These are phyloP conservation scores for Pholiota microspora DNA, from an alignment of 768 basidiomycete genomes.

Conservation along the genomic window DNA sequence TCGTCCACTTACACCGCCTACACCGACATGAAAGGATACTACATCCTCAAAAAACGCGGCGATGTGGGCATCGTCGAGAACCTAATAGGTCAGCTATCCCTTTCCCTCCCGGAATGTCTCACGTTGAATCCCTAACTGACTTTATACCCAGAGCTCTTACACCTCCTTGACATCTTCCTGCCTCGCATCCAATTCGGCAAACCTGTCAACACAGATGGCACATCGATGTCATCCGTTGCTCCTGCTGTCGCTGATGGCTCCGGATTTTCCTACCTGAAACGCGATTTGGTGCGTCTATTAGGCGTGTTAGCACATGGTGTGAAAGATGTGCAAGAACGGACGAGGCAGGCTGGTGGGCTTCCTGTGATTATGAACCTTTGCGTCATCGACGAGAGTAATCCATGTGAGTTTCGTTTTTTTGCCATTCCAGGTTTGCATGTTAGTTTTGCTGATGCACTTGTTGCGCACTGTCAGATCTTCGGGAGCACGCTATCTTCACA, in stretches of 20 bases:
- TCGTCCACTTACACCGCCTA: constrained; percentile 16
- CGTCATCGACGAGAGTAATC: constrained; percentile 87
- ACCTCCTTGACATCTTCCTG: constrained; percentile 74
- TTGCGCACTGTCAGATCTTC: constrained; percentile 66
- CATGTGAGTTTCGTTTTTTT: constrained; percentile 60
- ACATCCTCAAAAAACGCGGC: constrained; percentile 42
- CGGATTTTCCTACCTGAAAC: constrained; percentile 84
- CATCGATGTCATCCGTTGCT: constrained; percentile 24
- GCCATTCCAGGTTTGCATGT: constrained; percentile 7
- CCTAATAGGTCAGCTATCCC: constrained; percentile 51
- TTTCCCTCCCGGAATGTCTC: constrained; percentile 1
- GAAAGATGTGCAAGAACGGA: constrained; percentile 69
- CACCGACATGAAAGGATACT: constrained; percentile 37
- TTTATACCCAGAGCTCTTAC: constrained; percentile 56
- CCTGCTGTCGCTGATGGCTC: constrained; percentile 35
- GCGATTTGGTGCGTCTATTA: constrained; percentile 87
- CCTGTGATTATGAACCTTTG: constrained; percentile 85
- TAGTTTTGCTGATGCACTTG: constrained; percentile 11
- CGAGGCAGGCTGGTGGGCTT: constrained; percentile 71
- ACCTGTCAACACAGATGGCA: constrained; percentile 37
- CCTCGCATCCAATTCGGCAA: constrained; percentile 84
- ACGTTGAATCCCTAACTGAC: constrained; percentile 10
- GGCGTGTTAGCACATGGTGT: constrained; percentile 70
- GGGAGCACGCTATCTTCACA: constrained; percentile 89
- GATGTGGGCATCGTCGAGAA: constrained; percentile 50